Evolutionary conservation across 192 early-diverging fungal genomes (phyloP), one percentile per base, ranked within the genome.

Genomic region (Coemansia sp.): DNA sequence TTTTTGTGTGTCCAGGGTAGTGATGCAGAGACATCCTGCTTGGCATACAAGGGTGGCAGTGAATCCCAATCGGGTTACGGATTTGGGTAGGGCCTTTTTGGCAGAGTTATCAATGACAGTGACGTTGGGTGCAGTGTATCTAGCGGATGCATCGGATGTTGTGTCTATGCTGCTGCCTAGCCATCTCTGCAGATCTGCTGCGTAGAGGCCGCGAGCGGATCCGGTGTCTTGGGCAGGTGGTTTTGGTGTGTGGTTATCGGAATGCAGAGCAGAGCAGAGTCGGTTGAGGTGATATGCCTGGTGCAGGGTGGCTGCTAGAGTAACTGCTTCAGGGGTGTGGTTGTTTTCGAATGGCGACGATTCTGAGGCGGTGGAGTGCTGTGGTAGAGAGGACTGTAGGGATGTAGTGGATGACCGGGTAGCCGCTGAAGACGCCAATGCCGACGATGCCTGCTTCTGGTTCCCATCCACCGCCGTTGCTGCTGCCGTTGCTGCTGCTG

Each of bases 101-200:
- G 46, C 37, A 0, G 30, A 18, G 22, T 72, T 72, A 56, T 72
- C 69, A 5, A 72, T 48, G 7, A 57, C 47, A 0, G 66, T 58
- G 3, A 43, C 54, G 0, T 18, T 3, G 5, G 3, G 27, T 18
- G 7, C 25, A 9, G 15, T 19, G 10, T 10, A 4, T 22, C 17
- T 44, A n/a, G 17, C 11, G 23, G 17, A 4, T 24, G 42, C 9
- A 26, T 22, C 9, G 17, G 3, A 28, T 15, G n/a, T 32, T 10
- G 8, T 28, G 15, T n/a, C n/a, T n/a, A n/a, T n/a, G n/a, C n/a
- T n/a, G n/a, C n/a, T n/a, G 28, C 64, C 64, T 0, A 66, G 50
- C 64, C 64, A 66, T n/a, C n/a, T 13, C 0, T 48, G 50, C 42
- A 66, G 22, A 4, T 35, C 44, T 0, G 53, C 19, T 2, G 53